These are phyloP conservation scores for Xylariaceae sp. DNA, from an alignment of 2,329 filamentous ascomycete genomes.

Conservation along the genomic window DNA sequence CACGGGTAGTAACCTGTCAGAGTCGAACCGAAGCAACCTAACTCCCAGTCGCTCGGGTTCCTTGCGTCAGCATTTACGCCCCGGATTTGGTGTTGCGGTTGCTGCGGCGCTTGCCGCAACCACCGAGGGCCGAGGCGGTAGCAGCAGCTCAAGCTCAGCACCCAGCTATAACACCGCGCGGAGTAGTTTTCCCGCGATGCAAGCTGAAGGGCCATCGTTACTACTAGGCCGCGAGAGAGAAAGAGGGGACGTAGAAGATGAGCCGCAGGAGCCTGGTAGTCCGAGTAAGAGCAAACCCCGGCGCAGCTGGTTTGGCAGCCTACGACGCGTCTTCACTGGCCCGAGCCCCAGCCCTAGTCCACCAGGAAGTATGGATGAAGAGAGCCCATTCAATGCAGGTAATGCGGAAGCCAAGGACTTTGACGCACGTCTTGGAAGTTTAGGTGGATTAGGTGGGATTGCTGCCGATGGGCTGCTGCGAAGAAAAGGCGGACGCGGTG, in stretches of 20 bases:
- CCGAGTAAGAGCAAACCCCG: conserved; percentile 63
- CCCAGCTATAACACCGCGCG: conserved; percentile 59
- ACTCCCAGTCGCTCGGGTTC: conserved; percentile 47
- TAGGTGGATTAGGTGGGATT: conserved; percentile 52
- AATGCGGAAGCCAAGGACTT: conserved; percentile 48
- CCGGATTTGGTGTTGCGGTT: conserved; percentile 43
- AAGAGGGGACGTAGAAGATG: conserved; percentile 29
- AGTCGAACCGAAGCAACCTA: conserved; percentile 55
- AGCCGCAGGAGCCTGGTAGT: conserved; percentile 51
- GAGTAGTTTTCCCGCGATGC: conserved; percentile 57
- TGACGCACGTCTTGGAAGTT: conserved; percentile 45
- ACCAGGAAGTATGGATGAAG: conserved; percentile 32
- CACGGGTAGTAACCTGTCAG: conserved; percentile 63
- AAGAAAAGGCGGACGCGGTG: conserved; percentile 60
- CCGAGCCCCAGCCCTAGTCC: conserved; percentile 42
- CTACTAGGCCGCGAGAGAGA: conserved; percentile 46
- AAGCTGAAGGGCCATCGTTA: conserved; percentile 58
- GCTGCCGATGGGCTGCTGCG: conserved; percentile 52
- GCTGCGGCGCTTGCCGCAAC: conserved; percentile 36
- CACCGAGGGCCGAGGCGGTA: conserved; percentile 42
- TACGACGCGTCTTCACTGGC: conserved; percentile 67
- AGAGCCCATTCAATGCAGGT: conserved; percentile 41
- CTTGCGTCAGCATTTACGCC: conserved; percentile 44
- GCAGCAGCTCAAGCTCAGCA: conserved; percentile 43
- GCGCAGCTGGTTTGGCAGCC: conserved; percentile 71